These are phyloP conservation scores for carrot (Daucus carota) DNA, from an alignment of 129 eudicot species.

Conservation along the genomic window DH1_v3.0 NC_030386.2:31959501-31960000, in stretches of 20 bases:
- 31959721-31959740: background rate
- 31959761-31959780: background rate
- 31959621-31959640: background rate
- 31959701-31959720: background rate
- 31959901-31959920: too few species aligned
- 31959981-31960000: too few species aligned
- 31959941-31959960: too few species aligned
- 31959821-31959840: background rate
- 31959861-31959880: too few species aligned
- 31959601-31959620: background rate
- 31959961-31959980: too few species aligned
- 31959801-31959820: background rate
- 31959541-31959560: slow-evolving; percentile 55
- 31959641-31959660: background rate
- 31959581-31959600: background rate
- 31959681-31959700: background rate
- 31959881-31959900: too few species aligned
- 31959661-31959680: background rate
- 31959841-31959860: too few species aligned
- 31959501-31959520: slow-evolving; percentile 95
- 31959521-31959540: slow-evolving; percentile 63
- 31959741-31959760: background rate
- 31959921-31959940: too few species aligned
- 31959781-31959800: background rate
- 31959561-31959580: slow-evolving; percentile 6